phyloP scores from a whole-genome alignment of 345 rosid species.

The Brassica nigra region DNA sequence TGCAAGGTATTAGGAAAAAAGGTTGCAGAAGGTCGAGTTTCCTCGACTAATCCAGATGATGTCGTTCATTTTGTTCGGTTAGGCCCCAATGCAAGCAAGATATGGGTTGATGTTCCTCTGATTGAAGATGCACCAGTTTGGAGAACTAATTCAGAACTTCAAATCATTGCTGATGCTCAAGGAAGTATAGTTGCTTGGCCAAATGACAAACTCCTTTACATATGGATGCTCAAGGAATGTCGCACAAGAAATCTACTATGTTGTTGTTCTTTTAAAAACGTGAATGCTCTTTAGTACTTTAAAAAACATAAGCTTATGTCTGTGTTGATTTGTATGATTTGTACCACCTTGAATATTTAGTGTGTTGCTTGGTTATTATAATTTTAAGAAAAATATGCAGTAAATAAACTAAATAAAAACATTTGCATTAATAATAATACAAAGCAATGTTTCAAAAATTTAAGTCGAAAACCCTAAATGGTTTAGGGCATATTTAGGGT shows the following conservation, averaged over 20 bases:
- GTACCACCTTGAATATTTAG: background rate
- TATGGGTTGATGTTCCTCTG: background rate
- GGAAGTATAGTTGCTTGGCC: conserved; percentile 3
- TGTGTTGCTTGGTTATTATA: background rate
- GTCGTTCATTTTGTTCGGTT: background rate
- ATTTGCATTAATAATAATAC: background rate
- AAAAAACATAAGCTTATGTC: too few species aligned
- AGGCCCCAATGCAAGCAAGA: background rate
- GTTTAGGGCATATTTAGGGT: background rate
- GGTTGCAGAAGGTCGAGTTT: background rate
- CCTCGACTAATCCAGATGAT: background rate
- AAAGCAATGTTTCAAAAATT: background rate
- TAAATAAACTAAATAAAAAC: background rate
- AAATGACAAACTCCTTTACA: conserved; percentile 4
- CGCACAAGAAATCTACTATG: background rate
- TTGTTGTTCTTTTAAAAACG: background rate
- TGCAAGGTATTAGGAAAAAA: background rate
- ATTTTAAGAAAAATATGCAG: too few species aligned
- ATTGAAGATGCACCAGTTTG: background rate
- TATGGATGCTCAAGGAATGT: background rate
- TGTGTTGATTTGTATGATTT: background rate
- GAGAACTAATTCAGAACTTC: background rate
- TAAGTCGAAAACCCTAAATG: background rate
- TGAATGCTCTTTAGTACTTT: background rate
- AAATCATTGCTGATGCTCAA: conserved; percentile 1